Evolutionary conservation across 352 stramenopile genomes (phyloP).

Genomic region (Globisporangium barbulae): DNA sequence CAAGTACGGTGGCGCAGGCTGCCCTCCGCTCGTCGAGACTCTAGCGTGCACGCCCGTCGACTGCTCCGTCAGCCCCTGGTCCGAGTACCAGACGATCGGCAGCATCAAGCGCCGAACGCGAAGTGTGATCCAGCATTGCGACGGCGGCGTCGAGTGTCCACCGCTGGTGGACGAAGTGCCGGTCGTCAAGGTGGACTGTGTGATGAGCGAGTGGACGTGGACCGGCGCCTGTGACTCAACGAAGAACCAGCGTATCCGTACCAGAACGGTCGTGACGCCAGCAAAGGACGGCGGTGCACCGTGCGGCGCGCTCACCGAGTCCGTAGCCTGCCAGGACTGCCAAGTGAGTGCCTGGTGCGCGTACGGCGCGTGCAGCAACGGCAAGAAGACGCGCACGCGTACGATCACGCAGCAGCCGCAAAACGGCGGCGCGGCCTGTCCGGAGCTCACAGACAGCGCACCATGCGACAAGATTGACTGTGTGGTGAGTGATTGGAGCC

Average conservation of each 20-base stretch:
- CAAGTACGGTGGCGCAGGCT: conserved; percentile 22
- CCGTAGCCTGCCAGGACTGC: conserved; percentile 18
- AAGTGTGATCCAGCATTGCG: conserved; percentile 1
- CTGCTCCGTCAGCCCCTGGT: conserved; percentile 23
- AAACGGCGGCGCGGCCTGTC: conserved; percentile 46
- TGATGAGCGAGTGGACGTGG: conserved; percentile 22
- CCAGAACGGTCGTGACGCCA: conserved; percentile 18
- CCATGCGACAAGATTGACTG: conserved; percentile 51
- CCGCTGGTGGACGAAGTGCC: conserved; percentile 15
- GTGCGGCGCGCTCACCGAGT: conserved; percentile 6
- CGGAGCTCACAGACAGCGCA: conserved; percentile 31
- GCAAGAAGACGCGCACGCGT: conserved; percentile 41
- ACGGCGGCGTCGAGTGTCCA: conserved; percentile 18
- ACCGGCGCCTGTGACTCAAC: conserved; percentile 25
- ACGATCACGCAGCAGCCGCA: conserved; percentile 40
- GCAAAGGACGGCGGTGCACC: conserved; percentile 20
- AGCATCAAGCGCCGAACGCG: conserved; percentile 19
- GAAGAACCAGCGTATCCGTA: conserved; percentile 23
- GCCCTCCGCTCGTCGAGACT: conserved; percentile 21
- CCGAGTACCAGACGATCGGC: conserved; percentile 19
- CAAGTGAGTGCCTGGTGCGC: conserved; percentile 20
- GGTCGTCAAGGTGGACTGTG: conserved; percentile 27
- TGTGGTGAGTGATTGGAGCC: conserved; percentile 45
- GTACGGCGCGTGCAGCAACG: conserved; percentile 13
- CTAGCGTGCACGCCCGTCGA: conserved; percentile 22